Evolutionary conservation across 805 yeast species (phyloP).

Genomic region (Pichia heedii): DNA sequence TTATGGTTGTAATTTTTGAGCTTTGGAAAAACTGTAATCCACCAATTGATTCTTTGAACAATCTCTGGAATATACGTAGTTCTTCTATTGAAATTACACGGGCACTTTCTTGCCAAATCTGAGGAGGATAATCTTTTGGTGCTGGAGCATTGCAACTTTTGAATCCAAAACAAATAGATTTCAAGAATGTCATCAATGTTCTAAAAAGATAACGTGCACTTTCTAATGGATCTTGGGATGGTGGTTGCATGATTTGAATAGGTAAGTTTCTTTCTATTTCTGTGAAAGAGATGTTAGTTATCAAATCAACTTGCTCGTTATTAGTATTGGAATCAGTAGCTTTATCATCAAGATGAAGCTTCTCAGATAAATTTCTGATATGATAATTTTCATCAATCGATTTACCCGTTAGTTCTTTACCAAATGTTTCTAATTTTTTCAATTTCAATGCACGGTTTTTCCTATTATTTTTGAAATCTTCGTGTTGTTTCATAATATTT

Average conservation of each 20-base stretch:
- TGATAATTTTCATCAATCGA: constrained; percentile 10
- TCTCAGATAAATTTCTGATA: constrained; percentile 6
- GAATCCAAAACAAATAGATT: constrained; percentile 81
- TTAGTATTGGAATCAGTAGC: constrained; percentile 8
- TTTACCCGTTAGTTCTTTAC: constrained; percentile 28
- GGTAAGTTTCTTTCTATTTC: constrained; percentile 46
- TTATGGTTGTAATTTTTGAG: constrained; percentile 37
- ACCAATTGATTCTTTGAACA: constrained; percentile 76
- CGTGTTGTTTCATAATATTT: constrained; percentile 55
- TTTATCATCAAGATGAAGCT: constrained; percentile 3
- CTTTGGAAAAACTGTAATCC: constrained; percentile 71
- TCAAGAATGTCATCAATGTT: constrained; percentile 80
- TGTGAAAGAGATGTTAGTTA: constrained; percentile 28
- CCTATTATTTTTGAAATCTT: constrained; percentile 38
- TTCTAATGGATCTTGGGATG: constrained; percentile 60
- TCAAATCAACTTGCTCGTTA: constrained; percentile 2
- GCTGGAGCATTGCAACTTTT: constrained; percentile 87
- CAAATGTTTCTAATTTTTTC: constrained; percentile 29
- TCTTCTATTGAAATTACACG: constrained; percentile 80
- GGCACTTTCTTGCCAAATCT: constrained; percentile 78
- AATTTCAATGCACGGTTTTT: constrained; percentile 35
- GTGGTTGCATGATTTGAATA: constrained; percentile 44
- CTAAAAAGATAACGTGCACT: constrained; percentile 85
- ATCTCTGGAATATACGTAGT: constrained; percentile 59
- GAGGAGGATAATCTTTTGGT: constrained; percentile 39